Evolutionary conservation across 805 yeast genomes (phyloP).

Genomic region (Teunomyces panamensis): DNA sequence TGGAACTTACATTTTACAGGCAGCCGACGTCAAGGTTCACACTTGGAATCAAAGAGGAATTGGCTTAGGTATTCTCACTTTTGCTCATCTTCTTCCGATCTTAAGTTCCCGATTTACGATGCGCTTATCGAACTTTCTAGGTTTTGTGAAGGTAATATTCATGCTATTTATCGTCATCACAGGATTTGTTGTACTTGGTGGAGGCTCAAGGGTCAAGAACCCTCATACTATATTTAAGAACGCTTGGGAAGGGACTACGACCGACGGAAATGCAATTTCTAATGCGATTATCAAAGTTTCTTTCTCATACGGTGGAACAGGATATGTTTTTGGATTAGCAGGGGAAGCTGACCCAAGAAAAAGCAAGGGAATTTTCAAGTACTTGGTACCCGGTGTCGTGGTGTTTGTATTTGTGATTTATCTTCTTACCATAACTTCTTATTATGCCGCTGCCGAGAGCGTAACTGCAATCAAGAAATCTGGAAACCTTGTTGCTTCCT

Average conservation of each 20-base stretch:
- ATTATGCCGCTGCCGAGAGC: slow-evolving; percentile 25
- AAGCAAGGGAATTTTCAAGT: slow-evolving; percentile 23
- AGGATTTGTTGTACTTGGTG: slow-evolving; percentile 36
- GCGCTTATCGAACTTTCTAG: slow-evolving; percentile 29
- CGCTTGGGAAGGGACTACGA: slow-evolving; percentile 40
- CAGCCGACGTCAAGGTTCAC: slow-evolving; percentile 26
- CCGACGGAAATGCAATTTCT: slow-evolving; percentile 41
- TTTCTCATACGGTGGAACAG: slow-evolving; percentile 42
- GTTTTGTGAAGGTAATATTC: slow-evolving; percentile 33
- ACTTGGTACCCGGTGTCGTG: slow-evolving; percentile 29
- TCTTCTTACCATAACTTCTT: slow-evolving; percentile 30
- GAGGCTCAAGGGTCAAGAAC: slow-evolving; percentile 29
- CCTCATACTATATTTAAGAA: slow-evolving; percentile 32
- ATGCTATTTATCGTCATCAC: slow-evolving; percentile 31
- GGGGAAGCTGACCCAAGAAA: slow-evolving; percentile 27
- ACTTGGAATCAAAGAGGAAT: slow-evolving; percentile 37
- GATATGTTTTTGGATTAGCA: slow-evolving; percentile 37
- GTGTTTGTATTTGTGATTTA: slow-evolving; percentile 30
- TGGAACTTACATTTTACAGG: slow-evolving; percentile 30
- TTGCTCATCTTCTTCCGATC: slow-evolving; percentile 20
- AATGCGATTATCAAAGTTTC: slow-evolving; percentile 43
- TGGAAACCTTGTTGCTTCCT: slow-evolving; percentile 27
- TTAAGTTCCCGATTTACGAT: slow-evolving; percentile 26
- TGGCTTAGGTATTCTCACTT: slow-evolving; percentile 29
- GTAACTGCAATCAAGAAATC: slow-evolving; percentile 23